Evolutionary conservation across 192 early-diverging fungal species (phyloP).

Genomic region (Haplosporangium gracile): DNA sequence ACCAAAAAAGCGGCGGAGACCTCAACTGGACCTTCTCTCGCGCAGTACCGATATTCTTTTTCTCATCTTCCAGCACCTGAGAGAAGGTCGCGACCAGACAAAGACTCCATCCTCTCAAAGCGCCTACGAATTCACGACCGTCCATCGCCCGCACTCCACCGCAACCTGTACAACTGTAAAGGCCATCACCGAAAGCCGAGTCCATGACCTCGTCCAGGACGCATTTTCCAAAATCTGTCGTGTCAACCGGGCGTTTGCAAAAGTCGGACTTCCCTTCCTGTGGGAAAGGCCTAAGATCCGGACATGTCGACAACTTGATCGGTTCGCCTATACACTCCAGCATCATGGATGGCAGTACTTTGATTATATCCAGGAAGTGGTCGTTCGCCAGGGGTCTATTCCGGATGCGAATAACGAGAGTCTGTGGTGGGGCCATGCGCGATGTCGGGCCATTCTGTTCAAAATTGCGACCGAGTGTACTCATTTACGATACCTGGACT

Average conservation of each 20-base stretch:
- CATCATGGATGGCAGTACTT: slow-evolving; percentile 21
- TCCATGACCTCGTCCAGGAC: slow-evolving; percentile 27
- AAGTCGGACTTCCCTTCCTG: slow-evolving; percentile 12
- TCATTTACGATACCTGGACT: slow-evolving; percentile 15
- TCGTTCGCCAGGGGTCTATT: slow-evolving; percentile 16
- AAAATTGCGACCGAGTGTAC: slow-evolving; percentile 17
- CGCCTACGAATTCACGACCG: not conserved
- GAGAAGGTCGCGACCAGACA: not conserved
- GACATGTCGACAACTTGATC: slow-evolving; percentile 19
- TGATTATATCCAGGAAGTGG: slow-evolving; percentile 21
- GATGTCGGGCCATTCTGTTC: slow-evolving; percentile 15
- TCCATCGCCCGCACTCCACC: slow-evolving; percentile 4
- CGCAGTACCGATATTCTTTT: slow-evolving; percentile 22
- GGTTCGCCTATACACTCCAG: slow-evolving; percentile 22
- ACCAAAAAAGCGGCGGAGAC: not conserved
- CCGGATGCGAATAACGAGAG: slow-evolving; percentile 16
- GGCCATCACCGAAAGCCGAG: slow-evolving; percentile 14
- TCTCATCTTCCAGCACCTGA: slow-evolving; percentile 14
- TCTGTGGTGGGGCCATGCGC: slow-evolving; percentile 28
- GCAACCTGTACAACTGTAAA: slow-evolving; percentile 2
- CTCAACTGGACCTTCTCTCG: slow-evolving; percentile 14
- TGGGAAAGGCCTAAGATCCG: slow-evolving; percentile 27
- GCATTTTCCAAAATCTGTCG: slow-evolving; percentile 19
- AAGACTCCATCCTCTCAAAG: not conserved
- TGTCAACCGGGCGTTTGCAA: slow-evolving; percentile 18